Conservation (phyloP, 2,329 filamentous ascomycete genomes). For the Beauveria caledonica region DNA sequence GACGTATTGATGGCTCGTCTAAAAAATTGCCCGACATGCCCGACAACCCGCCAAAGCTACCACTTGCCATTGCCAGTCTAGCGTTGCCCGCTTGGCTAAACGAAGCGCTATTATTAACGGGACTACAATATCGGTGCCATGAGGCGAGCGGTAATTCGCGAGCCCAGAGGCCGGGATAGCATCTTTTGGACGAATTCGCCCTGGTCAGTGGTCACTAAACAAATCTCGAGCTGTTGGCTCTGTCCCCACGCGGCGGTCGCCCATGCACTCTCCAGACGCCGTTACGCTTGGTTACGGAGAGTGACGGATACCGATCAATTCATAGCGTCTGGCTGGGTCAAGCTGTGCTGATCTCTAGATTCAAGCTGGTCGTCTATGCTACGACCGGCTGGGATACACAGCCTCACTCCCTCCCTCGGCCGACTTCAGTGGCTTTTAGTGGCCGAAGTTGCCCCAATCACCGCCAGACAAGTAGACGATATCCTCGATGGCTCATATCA, state of each 20-base stretch:
- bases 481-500: constrained; percentile 4
- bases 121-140: background rate
- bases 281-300: background rate
- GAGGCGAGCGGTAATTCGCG: background rate
- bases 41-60: background rate
- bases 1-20: background rate
- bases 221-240: background rate
- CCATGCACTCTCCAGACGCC: background rate
- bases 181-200: background rate
- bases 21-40: background rate
- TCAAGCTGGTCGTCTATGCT: background rate
- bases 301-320: no score
- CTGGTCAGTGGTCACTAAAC: background rate
- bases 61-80: background rate
- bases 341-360: background rate
- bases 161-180: background rate
- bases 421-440: background rate
- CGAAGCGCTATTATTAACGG: background rate
- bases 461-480: background rate
- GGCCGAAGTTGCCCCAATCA: background rate
- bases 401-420: background rate
- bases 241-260: background rate
- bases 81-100: background rate
- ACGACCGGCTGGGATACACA: background rate
- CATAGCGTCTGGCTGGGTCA: background rate